These are phyloP conservation scores for Phytophthora europaea DNA, from an alignment of 352 stramenopile genomes.

Conservation along the genomic window DNA sequence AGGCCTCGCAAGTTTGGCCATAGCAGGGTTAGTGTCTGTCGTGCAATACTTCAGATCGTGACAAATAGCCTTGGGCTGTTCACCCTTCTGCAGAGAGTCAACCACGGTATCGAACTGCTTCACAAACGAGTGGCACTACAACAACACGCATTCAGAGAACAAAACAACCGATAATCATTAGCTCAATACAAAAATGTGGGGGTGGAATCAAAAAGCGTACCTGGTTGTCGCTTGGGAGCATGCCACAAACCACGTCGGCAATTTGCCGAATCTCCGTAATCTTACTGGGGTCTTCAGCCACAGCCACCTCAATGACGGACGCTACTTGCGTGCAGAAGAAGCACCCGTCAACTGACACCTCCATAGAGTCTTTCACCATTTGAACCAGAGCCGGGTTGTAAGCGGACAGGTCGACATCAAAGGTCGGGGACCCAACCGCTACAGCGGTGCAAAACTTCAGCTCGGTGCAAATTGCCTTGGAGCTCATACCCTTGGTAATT, in stretches of 20 bases:
- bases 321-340: conserved; percentile 83
- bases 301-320: conserved; percentile 57
- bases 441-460: conserved; percentile 65
- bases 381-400: conserved; percentile 43
- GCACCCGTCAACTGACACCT: conserved; percentile 51
- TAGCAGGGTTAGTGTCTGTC: conserved; percentile 24
- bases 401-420: conserved; percentile 21
- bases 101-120: conserved; percentile 70
- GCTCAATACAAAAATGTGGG: conserved; percentile 3
- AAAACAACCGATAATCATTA: conserved; percentile 5
- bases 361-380: conserved; percentile 49
- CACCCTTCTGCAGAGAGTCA: conserved; percentile 72
- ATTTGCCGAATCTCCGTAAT: conserved; percentile 71
- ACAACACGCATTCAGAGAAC: neutral
- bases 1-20: conserved; percentile 25
- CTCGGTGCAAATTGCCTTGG: conserved; percentile 65
- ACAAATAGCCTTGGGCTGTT: conserved; percentile 69
- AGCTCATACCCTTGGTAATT: conserved; percentile 72
- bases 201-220: conserved; percentile 30
- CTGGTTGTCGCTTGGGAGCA: conserved; percentile 69
- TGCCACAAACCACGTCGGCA: conserved; percentile 67
- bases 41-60: conserved; percentile 72
- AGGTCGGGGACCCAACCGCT: neutral
- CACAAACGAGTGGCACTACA: conserved; percentile 72
- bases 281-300: conserved; percentile 64